A percentile compares a stretch with the other conserved stretches of the same genome.
Conservation (phyloP, 176 grass and related monocot species). For the Aechmea fasciata region DNA sequence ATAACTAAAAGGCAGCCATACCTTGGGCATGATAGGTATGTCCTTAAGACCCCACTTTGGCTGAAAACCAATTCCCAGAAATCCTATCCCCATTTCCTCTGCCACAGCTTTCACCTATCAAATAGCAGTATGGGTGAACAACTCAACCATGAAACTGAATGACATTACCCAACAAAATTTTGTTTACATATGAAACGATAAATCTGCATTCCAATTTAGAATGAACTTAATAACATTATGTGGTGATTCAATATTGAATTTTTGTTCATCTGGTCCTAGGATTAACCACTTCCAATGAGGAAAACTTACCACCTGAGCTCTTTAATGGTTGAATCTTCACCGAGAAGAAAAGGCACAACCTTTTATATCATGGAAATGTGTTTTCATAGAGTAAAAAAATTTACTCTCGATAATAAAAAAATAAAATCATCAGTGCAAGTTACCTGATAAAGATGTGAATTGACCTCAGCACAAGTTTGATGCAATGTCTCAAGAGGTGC, state of each 20-base stretch:
- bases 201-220: too few relatives aligned
- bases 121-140: neutral
- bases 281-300: neutral
- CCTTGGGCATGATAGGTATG: conserved; percentile 96
- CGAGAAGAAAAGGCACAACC: neutral
- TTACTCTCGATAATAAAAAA: neutral
- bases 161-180: too few relatives aligned
- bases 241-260: neutral
- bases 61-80: conserved; percentile 97
- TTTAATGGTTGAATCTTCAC: neutral
- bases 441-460: conserved; percentile 99
- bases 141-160: neutral
- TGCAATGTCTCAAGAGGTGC: conserved; percentile 88
- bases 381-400: neutral
- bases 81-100: conserved; percentile 93
- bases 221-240: neutral
- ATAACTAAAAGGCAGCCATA: conserved; percentile 20
- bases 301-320: neutral
- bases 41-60: conserved; percentile 69
- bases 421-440: conserved; percentile 4
- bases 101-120: conserved; percentile 87
- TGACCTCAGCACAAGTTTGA: conserved; percentile 98
- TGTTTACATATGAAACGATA: too few relatives aligned
- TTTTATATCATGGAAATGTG: too few relatives aligned
- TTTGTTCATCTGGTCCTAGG: neutral